Evolutionary conservation across 192 early-diverging fungal genomes (phyloP), one percentile per base, ranked within the genome.

Genomic region (Coemansia sp.): DNA sequence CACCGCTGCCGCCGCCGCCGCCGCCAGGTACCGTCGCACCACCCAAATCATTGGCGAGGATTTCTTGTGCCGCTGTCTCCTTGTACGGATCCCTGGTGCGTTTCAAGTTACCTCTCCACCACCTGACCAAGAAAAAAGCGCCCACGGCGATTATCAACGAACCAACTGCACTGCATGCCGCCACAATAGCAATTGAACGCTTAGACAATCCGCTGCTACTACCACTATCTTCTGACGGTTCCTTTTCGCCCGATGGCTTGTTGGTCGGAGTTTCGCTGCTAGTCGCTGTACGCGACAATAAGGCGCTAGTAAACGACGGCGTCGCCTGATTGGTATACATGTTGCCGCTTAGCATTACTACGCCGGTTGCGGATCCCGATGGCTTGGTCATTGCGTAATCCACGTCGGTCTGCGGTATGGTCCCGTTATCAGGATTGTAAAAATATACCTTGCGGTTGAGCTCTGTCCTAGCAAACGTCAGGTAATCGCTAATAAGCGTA

Each of bases 401-500:
- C 0, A 45, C n/a, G 32, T 61, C 29, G 0, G 17, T 25, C 40
- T 64, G 69, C 7, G 69, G 62, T 43, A 7, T 32, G 0, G 37
- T 58, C 14, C 1, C 14, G 32, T 59, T 64, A 43, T 39, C 27
- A 0, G 20, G 2, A 5, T 25, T 39, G 14, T 36, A 64, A 31
- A 53, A 71, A 37, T 71, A 71, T 2, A 51, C 53, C 6, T 25
- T 59, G 20, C 69, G 69, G 37, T 51, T 32, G 27, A 62, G 17
- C 3, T 22, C 39, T 3, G 12, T 41, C 1, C 17, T 11, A 15
- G 65, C 75, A 64, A 59, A 77, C 39, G 53, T 35, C 32, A 77
- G 57, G 15, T 70, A 77, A 29, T 71, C 64, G 22, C 42, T 40
- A 17, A 77, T 19, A 37, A 77, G 27, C 22, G 59, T 67, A 17